phyloP scores from a whole-genome alignment of 768 basidiomycete species.

The Leccinum fibrillosum region DNA sequence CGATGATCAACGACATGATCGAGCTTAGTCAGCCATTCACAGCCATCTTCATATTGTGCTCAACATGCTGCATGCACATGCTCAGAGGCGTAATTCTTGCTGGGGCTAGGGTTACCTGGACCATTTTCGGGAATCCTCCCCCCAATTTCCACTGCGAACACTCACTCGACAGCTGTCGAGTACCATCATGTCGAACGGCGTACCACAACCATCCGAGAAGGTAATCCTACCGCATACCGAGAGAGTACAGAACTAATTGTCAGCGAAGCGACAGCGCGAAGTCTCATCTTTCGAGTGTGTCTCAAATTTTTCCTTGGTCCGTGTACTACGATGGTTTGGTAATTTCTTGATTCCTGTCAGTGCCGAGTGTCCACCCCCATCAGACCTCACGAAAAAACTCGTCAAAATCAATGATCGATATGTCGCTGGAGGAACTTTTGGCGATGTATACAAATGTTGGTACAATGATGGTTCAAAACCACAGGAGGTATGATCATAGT shows the following conservation, averaged over 20 bases:
- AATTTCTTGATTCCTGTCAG: slow-evolving; percentile 13
- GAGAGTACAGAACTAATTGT: neutral
- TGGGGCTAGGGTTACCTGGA: no score
- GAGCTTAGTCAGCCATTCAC: no score
- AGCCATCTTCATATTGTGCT: no score
- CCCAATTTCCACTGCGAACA: neutral
- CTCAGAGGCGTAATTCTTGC: no score
- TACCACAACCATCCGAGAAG: neutral
- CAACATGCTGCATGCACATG: no score
- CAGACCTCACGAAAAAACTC: neutral
- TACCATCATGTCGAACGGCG: neutral
- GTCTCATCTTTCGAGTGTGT: neutral
- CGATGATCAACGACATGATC: no score
- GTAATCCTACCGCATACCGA: neutral
- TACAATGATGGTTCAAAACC: neutral
- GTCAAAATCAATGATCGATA: neutral
- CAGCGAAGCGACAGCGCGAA: neutral
- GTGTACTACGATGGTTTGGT: neutral
- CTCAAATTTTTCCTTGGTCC: neutral
- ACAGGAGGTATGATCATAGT: neutral
- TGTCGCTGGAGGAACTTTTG: neutral
- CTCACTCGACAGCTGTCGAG: neutral
- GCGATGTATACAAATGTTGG: neutral
- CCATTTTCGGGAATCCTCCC: neutral
- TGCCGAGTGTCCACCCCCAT: neutral